Evolutionary conservation across 352 stramenopile genomes (phyloP), one percentile per base, ranked within the genome.

Genomic region (Elongisporangium undulatum): DNA sequence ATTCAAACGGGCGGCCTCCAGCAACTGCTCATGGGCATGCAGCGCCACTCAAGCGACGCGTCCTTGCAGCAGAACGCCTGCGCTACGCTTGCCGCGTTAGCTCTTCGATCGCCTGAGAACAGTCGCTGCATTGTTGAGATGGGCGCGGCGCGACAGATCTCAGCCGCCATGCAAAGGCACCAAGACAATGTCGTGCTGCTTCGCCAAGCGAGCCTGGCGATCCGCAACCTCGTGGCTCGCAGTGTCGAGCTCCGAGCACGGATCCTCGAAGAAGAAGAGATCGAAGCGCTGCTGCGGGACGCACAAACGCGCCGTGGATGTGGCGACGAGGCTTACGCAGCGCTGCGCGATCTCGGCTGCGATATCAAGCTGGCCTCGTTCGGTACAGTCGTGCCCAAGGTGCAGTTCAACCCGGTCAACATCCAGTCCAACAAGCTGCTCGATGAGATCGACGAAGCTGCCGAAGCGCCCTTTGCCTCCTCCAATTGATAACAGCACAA

Each of bases 201-300:
- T 29, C 80, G 82, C 6, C 85, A 94, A 74, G 82, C 82, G 0
- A 92, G 85, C 64, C 63, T 94, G 17, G 85, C 85, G 9, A 85
- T 94, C 51, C 80, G 85, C 38, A 94, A 94, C 55, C 85, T 94
- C 62, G 82, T 90, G 6, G 79, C 82, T 13, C 80, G 85, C 2
- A 75, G 63, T 24, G 64, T 77, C 3, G 78, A 91, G 48, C 51
- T 94, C 20, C 82, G 81, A 13, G 60, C 62, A 8, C 71, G 80
- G 20, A 79, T 94, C 53, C 59, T 90, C 16, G 71, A 89, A 20
- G 78, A 94, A 45, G 62, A 61, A 45, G 69, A 82, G 23, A 79
- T 92, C 1, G 80, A 94, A 55, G 58, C 68, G 24, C 19, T 92
- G 56, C 69, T 94, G 53, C 76, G 80, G 5, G 63, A 79, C n/a